Evolutionary conservation across 75 land plant genomes (phyloP).

Genomic region (Chamaecyparis obtusa): DNA sequence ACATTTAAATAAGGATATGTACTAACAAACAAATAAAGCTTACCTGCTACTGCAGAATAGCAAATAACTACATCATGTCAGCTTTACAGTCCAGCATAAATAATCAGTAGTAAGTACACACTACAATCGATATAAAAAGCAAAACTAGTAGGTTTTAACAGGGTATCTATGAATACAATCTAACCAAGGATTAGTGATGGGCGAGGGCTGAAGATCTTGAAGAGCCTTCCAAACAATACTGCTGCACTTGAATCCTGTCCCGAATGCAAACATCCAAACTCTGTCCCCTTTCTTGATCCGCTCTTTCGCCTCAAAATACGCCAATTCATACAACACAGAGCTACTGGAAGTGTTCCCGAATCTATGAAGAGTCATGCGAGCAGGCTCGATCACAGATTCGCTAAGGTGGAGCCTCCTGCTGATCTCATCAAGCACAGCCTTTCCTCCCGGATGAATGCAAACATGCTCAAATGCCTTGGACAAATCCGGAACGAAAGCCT

Average conservation of each 20-base stretch:
- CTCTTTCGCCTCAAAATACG: conserved; percentile 52
- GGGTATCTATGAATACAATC: conserved; percentile 59
- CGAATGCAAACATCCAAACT: conserved; percentile 54
- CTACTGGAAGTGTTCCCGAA: conserved; percentile 61
- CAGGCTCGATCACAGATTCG: conserved; percentile 30
- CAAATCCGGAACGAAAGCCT: conserved; percentile 40
- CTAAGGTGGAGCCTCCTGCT: conserved; percentile 12
- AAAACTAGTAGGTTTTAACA: background rate
- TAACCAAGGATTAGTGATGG: conserved; percentile 35
- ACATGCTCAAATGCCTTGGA: conserved; percentile 42
- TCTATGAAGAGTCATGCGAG: conserved; percentile 45
- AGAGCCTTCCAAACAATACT: conserved; percentile 40
- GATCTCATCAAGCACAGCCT: conserved; percentile 40
- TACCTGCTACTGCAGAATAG: no score
- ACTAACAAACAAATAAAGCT: no score
- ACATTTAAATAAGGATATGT: no score
- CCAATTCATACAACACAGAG: conserved; percentile 40
- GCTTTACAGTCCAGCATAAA: no score
- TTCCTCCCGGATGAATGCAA: conserved; percentile 53
- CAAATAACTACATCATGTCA: no score
- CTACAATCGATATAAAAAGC: no score
- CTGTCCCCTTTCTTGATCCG: conserved; percentile 43
- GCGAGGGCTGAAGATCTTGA: conserved; percentile 10
- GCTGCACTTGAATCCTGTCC: conserved; percentile 54
- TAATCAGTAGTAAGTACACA: no score